phyloP scores from a whole-genome alignment of 1,139 yeast genomes.

The Hansenula sp. region DNA sequence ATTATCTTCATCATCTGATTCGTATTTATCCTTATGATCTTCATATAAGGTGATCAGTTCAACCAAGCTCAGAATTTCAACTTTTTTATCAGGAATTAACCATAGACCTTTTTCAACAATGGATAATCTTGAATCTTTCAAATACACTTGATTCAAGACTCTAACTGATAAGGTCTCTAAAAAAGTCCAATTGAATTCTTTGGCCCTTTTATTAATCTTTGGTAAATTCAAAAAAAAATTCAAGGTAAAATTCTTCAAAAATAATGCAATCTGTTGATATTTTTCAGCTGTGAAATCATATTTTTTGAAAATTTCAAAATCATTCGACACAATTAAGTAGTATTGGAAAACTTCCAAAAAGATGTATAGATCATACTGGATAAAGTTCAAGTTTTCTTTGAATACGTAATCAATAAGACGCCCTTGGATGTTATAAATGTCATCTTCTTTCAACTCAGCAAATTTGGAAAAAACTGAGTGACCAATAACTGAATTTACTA shows the following conservation, averaged over 20 bases:
- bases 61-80: conserved; percentile 9
- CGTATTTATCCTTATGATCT: conserved; percentile 17
- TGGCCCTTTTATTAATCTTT: conserved; percentile 1
- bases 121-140: conserved; percentile 60
- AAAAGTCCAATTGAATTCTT: not conserved
- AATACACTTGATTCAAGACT: conserved; percentile 64
- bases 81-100: conserved; percentile 11
- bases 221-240: conserved; percentile 45
- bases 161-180: conserved; percentile 38
- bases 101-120: conserved; percentile 22
- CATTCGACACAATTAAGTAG: conserved; percentile 65
- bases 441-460: conserved; percentile 20
- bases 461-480: conserved; percentile 23
- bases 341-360: conserved; percentile 53
- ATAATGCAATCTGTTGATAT: conserved; percentile 42
- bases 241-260: conserved; percentile 54
- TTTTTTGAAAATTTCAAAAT: conserved; percentile 50
- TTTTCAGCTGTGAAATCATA: conserved; percentile 43
- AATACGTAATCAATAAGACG: conserved; percentile 15
- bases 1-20: conserved; percentile 19
- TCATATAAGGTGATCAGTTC: conserved; percentile 16
- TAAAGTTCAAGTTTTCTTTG: conserved; percentile 16
- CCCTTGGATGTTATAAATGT: conserved; percentile 10
- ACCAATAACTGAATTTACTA: conserved; percentile 19
- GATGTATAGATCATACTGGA: conserved; percentile 29